These are phyloP conservation scores for Triticum timopheevii DNA, from an alignment of 176 grass and related monocot genomes.

Conservation along the genomic window DNA sequence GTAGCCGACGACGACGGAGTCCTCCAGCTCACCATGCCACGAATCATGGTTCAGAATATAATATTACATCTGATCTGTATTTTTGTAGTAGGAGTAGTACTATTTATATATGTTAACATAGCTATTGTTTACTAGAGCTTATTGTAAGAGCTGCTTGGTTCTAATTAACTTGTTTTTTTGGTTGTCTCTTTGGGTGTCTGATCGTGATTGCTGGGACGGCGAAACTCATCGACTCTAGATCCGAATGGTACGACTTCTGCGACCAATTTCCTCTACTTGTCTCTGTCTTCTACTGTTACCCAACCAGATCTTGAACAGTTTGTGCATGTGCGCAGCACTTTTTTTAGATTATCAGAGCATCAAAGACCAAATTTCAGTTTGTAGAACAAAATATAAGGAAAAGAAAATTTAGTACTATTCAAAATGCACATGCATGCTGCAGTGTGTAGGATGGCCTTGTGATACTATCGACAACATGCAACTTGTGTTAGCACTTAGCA, in stretches of 20 bases:
- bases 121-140: not conserved
- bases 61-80: conserved; percentile 21
- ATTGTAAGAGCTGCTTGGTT: not conserved
- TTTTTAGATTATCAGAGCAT: not conserved
- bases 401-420: not conserved
- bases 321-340: not conserved
- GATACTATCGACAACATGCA: too few species aligned
- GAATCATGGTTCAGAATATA: not conserved
- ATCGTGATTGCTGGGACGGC: conserved; percentile 38
- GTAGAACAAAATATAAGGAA: not conserved
- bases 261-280: conserved; percentile 2
- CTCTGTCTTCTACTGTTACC: not conserved
- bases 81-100: too few species aligned
- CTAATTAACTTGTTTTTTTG: conserved; percentile 28
- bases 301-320: not conserved
- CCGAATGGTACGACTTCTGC: conserved; percentile 62
- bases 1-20: conserved; percentile 6
- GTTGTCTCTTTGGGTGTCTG: conserved; percentile 3
- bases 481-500: too few species aligned
- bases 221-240: conserved; percentile 29
- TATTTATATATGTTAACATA: too few species aligned
- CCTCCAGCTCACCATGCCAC: not conserved
- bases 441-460: not conserved
- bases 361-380: not conserved
- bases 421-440: not conserved